Evolutionary conservation across 2,329 filamentous ascomycete genomes (phyloP), one percentile per base, ranked within the genome.

Genomic region (Polychaeton citri): DNA sequence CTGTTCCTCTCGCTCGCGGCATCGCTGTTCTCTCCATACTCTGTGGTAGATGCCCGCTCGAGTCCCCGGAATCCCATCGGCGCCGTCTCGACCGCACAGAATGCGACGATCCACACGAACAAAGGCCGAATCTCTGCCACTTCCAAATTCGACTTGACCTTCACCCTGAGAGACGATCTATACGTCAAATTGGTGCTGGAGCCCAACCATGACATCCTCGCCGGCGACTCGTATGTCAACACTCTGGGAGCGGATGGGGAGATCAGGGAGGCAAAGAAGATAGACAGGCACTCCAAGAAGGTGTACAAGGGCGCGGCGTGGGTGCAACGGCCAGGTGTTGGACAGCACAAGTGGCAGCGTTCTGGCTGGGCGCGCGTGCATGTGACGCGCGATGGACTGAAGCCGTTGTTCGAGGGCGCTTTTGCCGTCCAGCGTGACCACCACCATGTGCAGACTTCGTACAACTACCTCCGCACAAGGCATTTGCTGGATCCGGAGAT

Each of bases 191-290:
- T 98, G 35, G 71, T 74, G 37, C 71, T 98, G 33, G 78, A 90
- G 55, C 90, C 90, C 3, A 96, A 96, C 56, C 76, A 93, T 63
- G 84, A 96, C 60, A 77, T 96, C 39, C 68, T 98, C 32, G 73
- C 79, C 37, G 72, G 85, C 12, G 77, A 80, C 48, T 81, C 87
- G 6, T 73, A 71, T 34, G 66, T 98, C 33, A 73, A 78, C 26
- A 79, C 85, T 53, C 59, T 94, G 30, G 76, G 70, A 37, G 55
- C 69, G 8, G 77, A 94, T 56, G 90, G 90, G 35, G 67, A 69
- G 33, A 61, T 93, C 24, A 65, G 61, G 34, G 63, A 65, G 16
- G 65, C 72, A n/a, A 81, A 93, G 52, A 64, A 69, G 21, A 72
- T 96, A 41, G 66, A 82, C 38, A 73, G 87, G 36, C 61, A 70